Base-by-base conservation (phyloP, 2,329 filamentous ascomycete genomes). In the Claviceps sp. region DNA sequence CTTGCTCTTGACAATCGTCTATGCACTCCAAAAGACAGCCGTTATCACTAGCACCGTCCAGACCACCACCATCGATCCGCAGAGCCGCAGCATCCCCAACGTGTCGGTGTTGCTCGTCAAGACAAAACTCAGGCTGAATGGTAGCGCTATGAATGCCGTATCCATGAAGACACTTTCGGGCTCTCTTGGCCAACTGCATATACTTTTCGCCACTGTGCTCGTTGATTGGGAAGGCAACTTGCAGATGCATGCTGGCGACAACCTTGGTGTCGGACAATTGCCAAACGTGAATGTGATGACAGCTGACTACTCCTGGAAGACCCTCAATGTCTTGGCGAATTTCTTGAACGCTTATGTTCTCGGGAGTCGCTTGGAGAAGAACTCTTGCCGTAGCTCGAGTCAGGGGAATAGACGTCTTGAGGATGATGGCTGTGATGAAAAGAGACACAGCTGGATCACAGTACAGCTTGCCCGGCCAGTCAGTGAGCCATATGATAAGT, bases 241-340 rank as follows among this genome's bases (percentile, higher is more conserved):
- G 88, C 45, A 98, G 84, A 64, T 98, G 93, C 68, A 98, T 80
- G 11, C 86, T 93, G 13, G 93, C 91, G 40, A 98, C 85, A 37
- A 95, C 76, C 72, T 96, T 95, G 50, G 89, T 93, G 64, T 97
- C 91, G 16, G 86, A 95, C 37, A 98, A 78, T 67, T 97, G 91
- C 93, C 93, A 98, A 56, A 98, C 89, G 65, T 98, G 93, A 22
- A 98, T 77, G 66, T 98, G 91, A 69, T 98, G 93, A 63, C 89
- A 95, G 65, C 86, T 88, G 55, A 93, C 74, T 47, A 98, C 86
- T 43, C 90, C 90, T 0, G 86, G 85, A 5, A 98, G 80, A 16
- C 79, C 72, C 63, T 90, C 81, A 51, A 98, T 95, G 65, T 98
- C 93, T 58, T 91, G 84, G 58, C 88, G 86, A 67, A 98, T 91